Evolutionary conservation across 768 basidiomycete genomes (phyloP).

Genomic region (Exidia glandulosa): DNA sequence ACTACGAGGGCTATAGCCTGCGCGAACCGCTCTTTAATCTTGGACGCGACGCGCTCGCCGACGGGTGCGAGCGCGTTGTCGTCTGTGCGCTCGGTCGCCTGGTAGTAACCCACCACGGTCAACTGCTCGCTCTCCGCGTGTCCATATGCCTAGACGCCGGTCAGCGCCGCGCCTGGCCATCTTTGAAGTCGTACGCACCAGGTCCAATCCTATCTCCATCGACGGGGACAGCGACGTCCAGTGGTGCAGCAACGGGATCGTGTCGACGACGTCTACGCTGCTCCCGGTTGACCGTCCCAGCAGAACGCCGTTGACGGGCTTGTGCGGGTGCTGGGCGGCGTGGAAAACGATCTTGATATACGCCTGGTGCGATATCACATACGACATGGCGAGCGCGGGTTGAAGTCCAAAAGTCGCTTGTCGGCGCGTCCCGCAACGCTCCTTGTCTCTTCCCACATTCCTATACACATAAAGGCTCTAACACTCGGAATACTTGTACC

Average conservation of each 20-base stretch:
- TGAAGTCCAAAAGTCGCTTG: too few species aligned
- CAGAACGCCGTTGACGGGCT: slow-evolving; percentile 67
- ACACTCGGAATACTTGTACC: not conserved
- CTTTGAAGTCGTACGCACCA: slow-evolving; percentile 34
- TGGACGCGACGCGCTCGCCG: slow-evolving; percentile 50
- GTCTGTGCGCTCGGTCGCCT: slow-evolving; percentile 55
- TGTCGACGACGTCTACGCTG: slow-evolving; percentile 44
- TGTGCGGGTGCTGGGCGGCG: slow-evolving; percentile 68
- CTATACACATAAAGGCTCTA: too few species aligned
- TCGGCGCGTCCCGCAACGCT: too few species aligned
- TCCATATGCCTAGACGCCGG: slow-evolving; percentile 37
- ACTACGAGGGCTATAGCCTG: slow-evolving; percentile 65
- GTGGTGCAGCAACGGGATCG: slow-evolving; percentile 70
- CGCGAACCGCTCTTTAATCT: slow-evolving; percentile 41
- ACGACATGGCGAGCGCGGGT: too few species aligned
- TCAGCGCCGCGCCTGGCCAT: not conserved
- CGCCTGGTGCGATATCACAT: slow-evolving; percentile 47
- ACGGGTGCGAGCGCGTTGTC: slow-evolving; percentile 52
- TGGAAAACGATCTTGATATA: slow-evolving; percentile 71
- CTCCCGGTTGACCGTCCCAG: slow-evolving; percentile 36
- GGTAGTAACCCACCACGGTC: slow-evolving; percentile 62
- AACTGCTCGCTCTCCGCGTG: slow-evolving; percentile 45
- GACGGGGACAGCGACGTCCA: slow-evolving; percentile 77
- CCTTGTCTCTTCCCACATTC: too few species aligned
- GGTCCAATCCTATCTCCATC: slow-evolving; percentile 77